Base-by-base conservation (phyloP, 2,329 filamentous ascomycete genomes). In the Aureobasidium vineae region DNA sequence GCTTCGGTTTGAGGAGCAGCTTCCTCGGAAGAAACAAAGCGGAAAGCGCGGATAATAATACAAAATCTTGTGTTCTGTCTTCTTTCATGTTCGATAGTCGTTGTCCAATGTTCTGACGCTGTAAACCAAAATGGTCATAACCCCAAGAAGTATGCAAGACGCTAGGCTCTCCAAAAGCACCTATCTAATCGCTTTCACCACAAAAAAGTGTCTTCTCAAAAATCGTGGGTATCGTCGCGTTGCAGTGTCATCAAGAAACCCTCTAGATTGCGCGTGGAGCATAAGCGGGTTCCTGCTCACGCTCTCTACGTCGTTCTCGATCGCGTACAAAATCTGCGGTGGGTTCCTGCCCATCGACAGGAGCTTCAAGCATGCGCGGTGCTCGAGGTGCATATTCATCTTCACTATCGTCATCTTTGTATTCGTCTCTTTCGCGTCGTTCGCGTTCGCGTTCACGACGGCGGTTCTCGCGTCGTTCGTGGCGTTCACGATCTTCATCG, bases 321-420 rank as follows among this genome's bases (percentile, higher is more conserved):
- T 66, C 56, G 43, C 67, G 47, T 10, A 63, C 52, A 49, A 68
- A 65, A 63, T 69, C 43, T 26, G 63, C 56, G 13, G 38, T 41
- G 15, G 61, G 40, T 36, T 57, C 56, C 47, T 60, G 47, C n/a
- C 54, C 31, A 33, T 71, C 68, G 40, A 69, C 67, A 8, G 74
- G 73, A 23, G 71, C 75, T 65, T 77, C 75, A 13, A 77, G 74
- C 74, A 76, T 74, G 66, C 71, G 72, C 0, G 73, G 73, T 43
- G 69, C 65, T 49, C 71, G 70, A 11, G 59, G 61, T 61, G 71
- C 70, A 61, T 72, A 76, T 47, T 75, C 74, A 60, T 76, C 72
- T 60, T 74, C 73, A 66, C 73, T 73, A 52, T 76, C 73, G 7
- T 74, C 71, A 45, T 69, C 68, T 47, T 56, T 28, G 68, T 74